These are phyloP conservation scores for Lantana camara DNA, from an alignment of 257 asterid genomes.

Conservation along the genomic window DNA sequence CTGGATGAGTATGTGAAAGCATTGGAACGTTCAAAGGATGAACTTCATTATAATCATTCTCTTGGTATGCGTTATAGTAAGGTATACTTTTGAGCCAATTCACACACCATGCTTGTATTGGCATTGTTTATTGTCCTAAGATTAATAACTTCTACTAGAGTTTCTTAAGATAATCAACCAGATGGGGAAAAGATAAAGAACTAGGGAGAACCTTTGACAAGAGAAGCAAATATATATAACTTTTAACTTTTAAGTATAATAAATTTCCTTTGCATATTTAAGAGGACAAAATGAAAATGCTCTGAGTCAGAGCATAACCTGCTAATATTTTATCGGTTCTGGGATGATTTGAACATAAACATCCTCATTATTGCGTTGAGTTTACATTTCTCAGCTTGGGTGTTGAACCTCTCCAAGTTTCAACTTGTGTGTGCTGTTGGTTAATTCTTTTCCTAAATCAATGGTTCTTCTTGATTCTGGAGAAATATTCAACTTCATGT, in stretches of 20 bases:
- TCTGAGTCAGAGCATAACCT: constrained; percentile 7
- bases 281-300: background rate
- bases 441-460: constrained; percentile 1
- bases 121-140: constrained; percentile 4
- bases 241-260: too few species aligned
- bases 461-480: constrained; percentile 15
- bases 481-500: constrained; percentile 15
- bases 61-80: constrained; percentile 91
- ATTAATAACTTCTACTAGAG: too few species aligned
- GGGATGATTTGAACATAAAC: constrained; percentile 3
- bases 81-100: constrained; percentile 55
- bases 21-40: constrained; percentile 78
- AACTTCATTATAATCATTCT: constrained; percentile 84
- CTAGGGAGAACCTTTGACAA: too few species aligned
- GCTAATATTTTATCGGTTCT: background rate
- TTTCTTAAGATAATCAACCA: too few species aligned
- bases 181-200: too few species aligned
- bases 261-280: too few species aligned
- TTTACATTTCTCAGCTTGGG: constrained; percentile 4
- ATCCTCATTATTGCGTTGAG: background rate
- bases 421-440: constrained; percentile 1
- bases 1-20: constrained; percentile 86
- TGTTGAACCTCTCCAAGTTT: background rate
- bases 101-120: constrained; percentile 23
- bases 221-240: too few species aligned